Base-by-base conservation (phyloP, 805 yeast species). In the Candida rishiriensis region DNA sequence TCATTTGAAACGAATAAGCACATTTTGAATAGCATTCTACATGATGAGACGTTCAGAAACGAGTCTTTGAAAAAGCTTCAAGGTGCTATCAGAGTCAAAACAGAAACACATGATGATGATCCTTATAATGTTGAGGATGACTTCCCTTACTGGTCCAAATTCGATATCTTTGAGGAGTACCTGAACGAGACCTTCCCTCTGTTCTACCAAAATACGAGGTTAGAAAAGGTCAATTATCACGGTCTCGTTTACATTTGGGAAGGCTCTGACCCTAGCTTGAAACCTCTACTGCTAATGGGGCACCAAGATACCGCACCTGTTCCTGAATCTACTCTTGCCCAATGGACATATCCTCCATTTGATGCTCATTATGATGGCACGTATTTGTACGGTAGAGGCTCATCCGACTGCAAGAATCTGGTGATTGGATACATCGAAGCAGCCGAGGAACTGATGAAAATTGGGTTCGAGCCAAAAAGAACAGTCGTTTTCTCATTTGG, bases 301-400 rank as follows among this genome's bases (percentile, higher is more conserved):
- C 93, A 85, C 59, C 84, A 79, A 59, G 93, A 85, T 55, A 86
- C 81, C 4, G 91, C 84, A 9, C 91, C 93, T 1, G 84, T 84
- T n/a, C 85, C 80, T 51, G 60, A 63, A 11, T 73, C 71, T 17
- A 79, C 88, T 0, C 55, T 71, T 41, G 62, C 57, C 26, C 68
- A 75, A 44, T 85, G 93, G 93, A 64, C 69, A 0, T 69, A 78
- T 57, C 81, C 81, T 3, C 93, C 95, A 1, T 84, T 76, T 49
- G 59, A 67, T 5, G 87, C 82, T 10, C 67, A 72, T 53, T 84
- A 66, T 55, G 91, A 85, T 52, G 88, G 87, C 12, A 67, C 71
- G 21, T 63, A 56, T 35, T 50, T 87, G 10, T 83, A 80, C 75
- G 95, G 95, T 2, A 73, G 95, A 52, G 95, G 95, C 21, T 59